Evolutionary conservation across 2,329 filamentous ascomycete species (phyloP).

Genomic region (Immersiporthe knoxdaviesiana): DNA sequence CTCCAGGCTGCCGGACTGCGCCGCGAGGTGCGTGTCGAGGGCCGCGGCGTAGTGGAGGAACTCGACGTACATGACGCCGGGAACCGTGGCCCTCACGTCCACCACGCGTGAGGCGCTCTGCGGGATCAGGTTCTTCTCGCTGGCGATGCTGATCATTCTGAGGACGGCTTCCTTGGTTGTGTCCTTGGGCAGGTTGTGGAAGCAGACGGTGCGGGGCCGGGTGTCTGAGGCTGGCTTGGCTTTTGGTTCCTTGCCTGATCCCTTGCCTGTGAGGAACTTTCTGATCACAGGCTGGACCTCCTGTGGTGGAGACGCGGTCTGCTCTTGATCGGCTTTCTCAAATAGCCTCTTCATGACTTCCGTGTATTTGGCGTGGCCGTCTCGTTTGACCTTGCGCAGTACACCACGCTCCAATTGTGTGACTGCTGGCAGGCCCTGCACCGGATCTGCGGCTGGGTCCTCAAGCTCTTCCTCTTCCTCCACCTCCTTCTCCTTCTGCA

Average conservation of each 20-base stretch:
- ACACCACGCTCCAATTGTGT: not conserved
- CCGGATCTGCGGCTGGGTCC: not conserved
- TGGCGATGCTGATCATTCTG: not conserved
- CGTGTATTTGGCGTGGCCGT: not conserved
- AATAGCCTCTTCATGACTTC: not conserved
- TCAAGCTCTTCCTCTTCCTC: not conserved
- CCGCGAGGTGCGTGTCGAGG: not conserved
- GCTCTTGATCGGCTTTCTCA: not conserved
- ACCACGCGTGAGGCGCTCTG: not conserved
- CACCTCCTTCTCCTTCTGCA: not conserved
- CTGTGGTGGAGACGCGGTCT: not conserved
- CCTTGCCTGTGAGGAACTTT: not conserved
- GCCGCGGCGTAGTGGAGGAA: not conserved
- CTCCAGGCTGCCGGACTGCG: not conserved
- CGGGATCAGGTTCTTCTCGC: not conserved
- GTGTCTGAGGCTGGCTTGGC: not conserved
- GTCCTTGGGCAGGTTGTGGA: not conserved
- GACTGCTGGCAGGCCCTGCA: not conserved
- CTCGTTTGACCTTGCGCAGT: not conserved
- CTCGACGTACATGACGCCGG: not conserved
- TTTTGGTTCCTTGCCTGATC: not conserved
- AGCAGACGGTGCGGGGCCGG: not conserved
- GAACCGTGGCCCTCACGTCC: not conserved
- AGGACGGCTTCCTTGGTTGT: conserved; percentile 3
- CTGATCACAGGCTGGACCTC: not conserved